Base-by-base conservation (phyloP, 2,329 filamentous ascomycete species). In the Cladosporium sp. region DNA sequence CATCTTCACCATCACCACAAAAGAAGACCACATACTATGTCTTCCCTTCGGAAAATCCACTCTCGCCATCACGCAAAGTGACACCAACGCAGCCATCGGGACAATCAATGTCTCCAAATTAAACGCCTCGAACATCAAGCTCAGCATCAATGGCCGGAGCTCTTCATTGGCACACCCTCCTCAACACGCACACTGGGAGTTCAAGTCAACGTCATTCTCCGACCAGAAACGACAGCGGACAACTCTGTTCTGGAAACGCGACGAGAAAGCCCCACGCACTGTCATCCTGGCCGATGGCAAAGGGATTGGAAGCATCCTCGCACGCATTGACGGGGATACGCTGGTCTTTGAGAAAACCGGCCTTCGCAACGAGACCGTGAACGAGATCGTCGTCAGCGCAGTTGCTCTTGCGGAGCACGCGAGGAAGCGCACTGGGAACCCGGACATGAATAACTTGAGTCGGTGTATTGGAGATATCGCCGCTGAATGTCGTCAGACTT, bases 361-460 rank as follows among this genome's bases (percentile, higher is more conserved):
- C 4, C 36, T 74, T 30, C 66, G 67, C 30, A 49, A 57, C n/a
- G 70, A 65, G 41, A 68, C 63, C 21, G 66, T 70, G 54, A 70
- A 72, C 11, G 71, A 73, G 60, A 65, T 73, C 4, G 12, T 73
- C 30, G 34, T 74, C 8, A 65, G 58, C 65, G 71, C 70, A 6
- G 65, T 74, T 12, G 72, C 72, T 12, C 66, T 74, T 66, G 68
- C 67, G 10, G 72, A 74, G 65, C 66, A 69, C 30, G 69, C 68
- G 28, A 67, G 69, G 38, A 68, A 59, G 52, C 60, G 36, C 2
- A 47, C 7, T 12, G 55, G 55, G 24, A 24, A 24, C 14, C 12
- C 32, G 24, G 34, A 55, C 5, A 8, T 44, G 8, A 18, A 21
- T 0, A 26, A 57, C 24, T 30, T 59, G 21, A 21, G 57, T 6